phyloP scores from a whole-genome alignment of 352 stramenopile genomes.

The Globisporangium barbulae region DNA sequence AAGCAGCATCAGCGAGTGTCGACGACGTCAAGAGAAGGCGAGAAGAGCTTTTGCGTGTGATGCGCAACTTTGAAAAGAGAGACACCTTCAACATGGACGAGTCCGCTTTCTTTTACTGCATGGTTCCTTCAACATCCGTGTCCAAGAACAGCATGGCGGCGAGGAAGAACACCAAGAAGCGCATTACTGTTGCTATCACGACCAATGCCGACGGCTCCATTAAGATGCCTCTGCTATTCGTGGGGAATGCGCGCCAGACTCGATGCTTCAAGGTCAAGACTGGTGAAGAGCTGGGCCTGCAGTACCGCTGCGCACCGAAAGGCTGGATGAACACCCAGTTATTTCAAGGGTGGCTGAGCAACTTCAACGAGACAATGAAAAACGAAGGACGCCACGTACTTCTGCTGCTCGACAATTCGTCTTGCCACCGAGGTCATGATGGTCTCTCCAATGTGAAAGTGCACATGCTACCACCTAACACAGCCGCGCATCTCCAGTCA shows the following conservation, averaged over 20 bases:
- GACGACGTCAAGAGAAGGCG: conserved; percentile 1
- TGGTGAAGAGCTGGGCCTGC: too few species aligned
- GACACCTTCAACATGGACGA: conserved; percentile 2
- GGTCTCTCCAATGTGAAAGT: too few species aligned
- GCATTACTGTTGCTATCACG: too few species aligned
- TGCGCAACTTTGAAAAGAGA: not conserved
- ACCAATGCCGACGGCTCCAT: too few species aligned
- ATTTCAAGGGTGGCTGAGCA: not conserved
- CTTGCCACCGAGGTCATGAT: not conserved
- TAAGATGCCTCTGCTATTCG: too few species aligned
- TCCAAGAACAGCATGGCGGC: not conserved
- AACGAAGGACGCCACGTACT: not conserved
- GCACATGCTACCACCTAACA: too few species aligned
- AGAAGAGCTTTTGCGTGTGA: conserved; percentile 4
- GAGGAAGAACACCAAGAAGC: conserved; percentile 2
- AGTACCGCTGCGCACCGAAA: not conserved
- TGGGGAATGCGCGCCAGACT: too few species aligned
- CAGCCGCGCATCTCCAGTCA: too few species aligned
- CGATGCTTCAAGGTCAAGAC: too few species aligned
- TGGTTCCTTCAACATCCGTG: conserved; percentile 1
- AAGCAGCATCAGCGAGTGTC: not conserved
- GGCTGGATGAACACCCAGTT: not conserved
- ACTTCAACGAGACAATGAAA: conserved; percentile 1
- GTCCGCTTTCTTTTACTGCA: not conserved
- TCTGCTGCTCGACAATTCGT: not conserved